Base-by-base conservation (phyloP, 148 eudicot species). In the Salicornia ramosissima region DNA sequence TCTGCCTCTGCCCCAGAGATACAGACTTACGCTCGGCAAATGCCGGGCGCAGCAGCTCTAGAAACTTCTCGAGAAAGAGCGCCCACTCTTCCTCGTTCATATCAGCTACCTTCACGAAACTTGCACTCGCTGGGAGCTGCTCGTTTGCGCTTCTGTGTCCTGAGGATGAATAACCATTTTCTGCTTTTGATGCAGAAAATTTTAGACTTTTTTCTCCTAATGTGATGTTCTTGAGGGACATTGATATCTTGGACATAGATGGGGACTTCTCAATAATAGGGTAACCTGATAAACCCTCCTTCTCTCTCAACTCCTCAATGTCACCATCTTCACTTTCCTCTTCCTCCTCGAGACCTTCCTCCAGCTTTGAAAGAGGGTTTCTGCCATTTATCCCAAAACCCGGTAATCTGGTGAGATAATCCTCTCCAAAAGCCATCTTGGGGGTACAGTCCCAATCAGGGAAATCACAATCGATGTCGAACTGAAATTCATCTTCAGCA, bases 81-180 rank as follows among this genome's bases (percentile, higher is more conserved):
- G 14, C 62, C 99, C 99, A 95, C 66, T 88, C 93, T 19, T 87
- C 96, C 64, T 95, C 91, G 2, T 74, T 80, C 96, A 95, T 87
- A 79, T 95, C 97, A 5, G 90, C 86, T n/a, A 91, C 65, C 83
- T 88, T 87, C 63, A 95, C 96, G 59, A 89, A 95, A 72, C 81
- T 85, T 13, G 75, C 84, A 62, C 97, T 87, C 0, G 78, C 80
- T 6, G 90, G 86, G 28, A 91, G 83, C 82, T 86, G 96, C 84
- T 87, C 99, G 49, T 83, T 89, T n/a, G 93, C 99, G 53, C 99
- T 95, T 80, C 86, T 74, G 40, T 85, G 92, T 33, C 96, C 96
- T 10, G 86, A 89, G 45, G 96, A 91, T 8, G 89, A 81, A 67
- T 78, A 76, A 6, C 86, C 81, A 45, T 76, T 67, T 45, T 82